A percentile compares a stretch with the other conserved stretches of the same genome.
Evolutionary conservation across 1,284 basidiomycete species (phyloP).

Genomic region (Chiua sp.): DNA sequence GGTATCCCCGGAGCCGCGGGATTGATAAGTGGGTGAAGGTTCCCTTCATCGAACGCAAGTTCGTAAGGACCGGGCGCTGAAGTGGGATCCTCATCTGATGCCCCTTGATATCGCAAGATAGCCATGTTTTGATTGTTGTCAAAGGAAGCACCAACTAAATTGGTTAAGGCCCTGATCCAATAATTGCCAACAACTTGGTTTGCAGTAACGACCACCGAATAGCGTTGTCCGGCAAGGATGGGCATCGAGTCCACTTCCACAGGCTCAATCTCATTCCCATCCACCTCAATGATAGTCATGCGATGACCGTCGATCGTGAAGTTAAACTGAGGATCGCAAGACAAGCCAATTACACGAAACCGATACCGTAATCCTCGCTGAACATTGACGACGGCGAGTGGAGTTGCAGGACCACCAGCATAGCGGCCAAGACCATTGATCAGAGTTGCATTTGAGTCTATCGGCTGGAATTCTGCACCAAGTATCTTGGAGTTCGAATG

Average conservation of each 20-base stretch:
- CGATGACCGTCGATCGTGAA: slow-evolving; percentile 49
- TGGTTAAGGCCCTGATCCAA: slow-evolving; percentile 45
- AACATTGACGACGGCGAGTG: slow-evolving; percentile 41
- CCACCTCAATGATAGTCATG: slow-evolving; percentile 55
- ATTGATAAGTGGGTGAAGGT: slow-evolving; percentile 40
- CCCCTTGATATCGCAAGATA: slow-evolving; percentile 59
- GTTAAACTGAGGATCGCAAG: slow-evolving; percentile 28
- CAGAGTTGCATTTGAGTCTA: slow-evolving; percentile 43
- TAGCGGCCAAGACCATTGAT: slow-evolving; percentile 57
- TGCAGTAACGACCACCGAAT: slow-evolving; percentile 43
- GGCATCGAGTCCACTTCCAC: slow-evolving; percentile 45
- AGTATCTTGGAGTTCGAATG: slow-evolving; percentile 24
- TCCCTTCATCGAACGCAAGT: slow-evolving; percentile 35
- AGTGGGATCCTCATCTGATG: slow-evolving; percentile 47
- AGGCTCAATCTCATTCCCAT: slow-evolving; percentile 49
- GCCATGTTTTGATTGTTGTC: slow-evolving; percentile 52
- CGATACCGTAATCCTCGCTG: slow-evolving; percentile 33
- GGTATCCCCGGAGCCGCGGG: slow-evolving; percentile 38
- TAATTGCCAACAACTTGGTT: slow-evolving; percentile 45
- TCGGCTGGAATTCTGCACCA: neutral
- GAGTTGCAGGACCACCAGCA: slow-evolving; percentile 33
- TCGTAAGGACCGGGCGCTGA: slow-evolving; percentile 38
- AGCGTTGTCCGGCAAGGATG: slow-evolving; percentile 48
- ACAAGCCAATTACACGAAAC: slow-evolving; percentile 13
- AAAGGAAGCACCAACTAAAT: slow-evolving; percentile 27